phyloP scores from a whole-genome alignment of 768 basidiomycete genomes.

The Boletus reticulatus region DNA sequence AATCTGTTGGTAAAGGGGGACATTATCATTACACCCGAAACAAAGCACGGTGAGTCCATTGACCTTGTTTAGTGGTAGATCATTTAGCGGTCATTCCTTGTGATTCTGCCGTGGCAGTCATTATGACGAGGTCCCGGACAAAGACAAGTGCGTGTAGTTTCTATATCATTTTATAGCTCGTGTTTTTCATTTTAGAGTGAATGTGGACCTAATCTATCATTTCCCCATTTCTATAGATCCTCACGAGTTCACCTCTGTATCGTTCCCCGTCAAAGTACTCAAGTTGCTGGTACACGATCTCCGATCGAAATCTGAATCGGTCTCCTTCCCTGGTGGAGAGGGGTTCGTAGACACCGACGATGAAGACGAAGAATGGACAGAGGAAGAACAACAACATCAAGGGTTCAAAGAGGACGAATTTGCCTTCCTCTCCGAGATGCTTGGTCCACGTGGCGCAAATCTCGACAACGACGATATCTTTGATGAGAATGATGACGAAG shows the following conservation, averaged over 20 bases:
- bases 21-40: constrained; percentile 78
- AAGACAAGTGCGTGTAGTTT: constrained; percentile 63
- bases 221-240: constrained; percentile 54
- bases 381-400: constrained; percentile 71
- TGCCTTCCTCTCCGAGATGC: constrained; percentile 79
- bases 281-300: constrained; percentile 87
- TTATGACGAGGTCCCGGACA: constrained; percentile 94
- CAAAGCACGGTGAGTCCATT: constrained; percentile 67
- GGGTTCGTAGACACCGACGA: constrained; percentile 74
- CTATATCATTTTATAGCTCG: constrained; percentile 3
- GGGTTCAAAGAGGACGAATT: constrained; percentile 71
- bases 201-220: constrained; percentile 19
- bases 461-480: constrained; percentile 79
- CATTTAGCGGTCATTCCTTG: constrained; percentile 17
- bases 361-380: constrained; percentile 92
- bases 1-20: constrained; percentile 85
- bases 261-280: constrained; percentile 90
- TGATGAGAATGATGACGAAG: constrained; percentile 79
- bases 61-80: constrained; percentile 6
- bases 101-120: constrained; percentile 53
- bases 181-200: neutral
- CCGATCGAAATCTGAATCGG: constrained; percentile 72
- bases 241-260: constrained; percentile 78
- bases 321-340: constrained; percentile 58
- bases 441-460: constrained; percentile 68